Conservation (phyloP, 495 filamentous ascomycete species). For the Astrocystis sublimbata region DNA sequence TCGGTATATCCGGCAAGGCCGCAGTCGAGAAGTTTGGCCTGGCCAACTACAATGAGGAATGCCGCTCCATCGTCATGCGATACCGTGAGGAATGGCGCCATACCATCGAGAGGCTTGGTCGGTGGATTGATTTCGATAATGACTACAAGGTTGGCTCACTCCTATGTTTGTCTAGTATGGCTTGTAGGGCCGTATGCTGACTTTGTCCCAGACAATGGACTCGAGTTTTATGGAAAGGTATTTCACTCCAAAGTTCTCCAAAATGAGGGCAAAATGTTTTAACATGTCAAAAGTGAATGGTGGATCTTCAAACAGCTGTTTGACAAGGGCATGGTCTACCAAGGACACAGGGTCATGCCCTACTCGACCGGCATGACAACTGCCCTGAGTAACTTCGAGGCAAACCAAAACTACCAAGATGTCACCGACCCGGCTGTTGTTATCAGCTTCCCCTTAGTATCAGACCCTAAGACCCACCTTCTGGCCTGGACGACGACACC, state of each 20-base stretch:
- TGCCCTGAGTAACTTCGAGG: slow-evolving; percentile 89
- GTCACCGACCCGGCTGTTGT: slow-evolving; percentile 91
- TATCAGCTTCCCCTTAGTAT: slow-evolving; percentile 79
- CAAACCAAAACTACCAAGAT: slow-evolving; percentile 93
- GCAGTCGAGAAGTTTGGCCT: slow-evolving; percentile 87
- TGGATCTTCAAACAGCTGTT: slow-evolving; percentile 95
- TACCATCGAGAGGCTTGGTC: slow-evolving; percentile 85
- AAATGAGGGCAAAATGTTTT: no score
- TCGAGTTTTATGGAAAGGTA: slow-evolving; percentile 94
- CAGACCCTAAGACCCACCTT: slow-evolving; percentile 68
- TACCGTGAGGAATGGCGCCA: slow-evolving; percentile 86
- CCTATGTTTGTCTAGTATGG: neutral
- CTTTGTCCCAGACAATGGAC: slow-evolving; percentile 73
- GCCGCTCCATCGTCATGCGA: slow-evolving; percentile 91
- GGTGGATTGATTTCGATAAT: slow-evolving; percentile 99
- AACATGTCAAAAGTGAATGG: no score
- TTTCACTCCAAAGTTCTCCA: no score
- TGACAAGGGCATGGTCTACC: slow-evolving; percentile 86
- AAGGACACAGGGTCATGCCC: slow-evolving; percentile 89
- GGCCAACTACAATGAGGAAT: slow-evolving; percentile 90
- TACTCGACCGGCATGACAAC: slow-evolving; percentile 91
- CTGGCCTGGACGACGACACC: slow-evolving; percentile 96
- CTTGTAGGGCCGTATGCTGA: slow-evolving; percentile 20
- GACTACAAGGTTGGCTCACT: slow-evolving; percentile 81
- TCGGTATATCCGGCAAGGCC: slow-evolving; percentile 84